Evolutionary conservation across 805 yeast genomes (phyloP), one percentile per base, ranked within the genome.

Genomic region (Scheffersomyces amazonensis): DNA sequence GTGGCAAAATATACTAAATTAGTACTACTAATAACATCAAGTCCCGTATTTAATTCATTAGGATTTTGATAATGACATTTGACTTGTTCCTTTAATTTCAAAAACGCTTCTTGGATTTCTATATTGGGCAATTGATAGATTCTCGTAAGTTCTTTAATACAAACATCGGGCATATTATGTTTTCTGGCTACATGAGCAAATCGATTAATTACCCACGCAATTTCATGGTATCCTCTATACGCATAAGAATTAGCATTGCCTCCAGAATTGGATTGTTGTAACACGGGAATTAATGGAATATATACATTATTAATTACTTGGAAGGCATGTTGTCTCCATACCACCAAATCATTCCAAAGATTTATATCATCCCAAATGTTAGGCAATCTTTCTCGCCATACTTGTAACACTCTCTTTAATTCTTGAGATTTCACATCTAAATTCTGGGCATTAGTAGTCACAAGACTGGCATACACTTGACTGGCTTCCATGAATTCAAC

Each of bases 281-380:
- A 57, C 2, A 87, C 80, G 1, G 96, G 95, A 43, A 90, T 84
- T 53, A 95, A 74, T 7, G 98, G 98, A 74, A 90, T 76, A 60
- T 93, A 93, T 2, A 87, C 95, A 58, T 86, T 86, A 69, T 93
- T 93, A 50, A 93, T 90, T 18, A 91, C 96, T 47, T 87, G 90
- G 73, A 95, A 93, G 0, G 96, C 97, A 66, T 93, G 98, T 62
- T 93, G 98, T 49, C 99, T 76, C 99, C 99, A 93, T 0, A 98
- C 90, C 3, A 93, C 96, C 43, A 93, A 66, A 56, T 93, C 99
- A 49, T 95, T 90, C 99, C 99, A 93, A 43, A 90, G 78, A 57
- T 89, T 91, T 53, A 93, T 90, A 58, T 93, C 99, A 62, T 93
- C 99, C 97, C 98, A 93, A 7, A 78, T 71, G 53, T 93, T 93